A percentile compares a stretch with the other conserved stretches of the same genome.
phyloP scores from a whole-genome alignment of 306 rosid species.

The Ziziphus jujuba region DNA sequence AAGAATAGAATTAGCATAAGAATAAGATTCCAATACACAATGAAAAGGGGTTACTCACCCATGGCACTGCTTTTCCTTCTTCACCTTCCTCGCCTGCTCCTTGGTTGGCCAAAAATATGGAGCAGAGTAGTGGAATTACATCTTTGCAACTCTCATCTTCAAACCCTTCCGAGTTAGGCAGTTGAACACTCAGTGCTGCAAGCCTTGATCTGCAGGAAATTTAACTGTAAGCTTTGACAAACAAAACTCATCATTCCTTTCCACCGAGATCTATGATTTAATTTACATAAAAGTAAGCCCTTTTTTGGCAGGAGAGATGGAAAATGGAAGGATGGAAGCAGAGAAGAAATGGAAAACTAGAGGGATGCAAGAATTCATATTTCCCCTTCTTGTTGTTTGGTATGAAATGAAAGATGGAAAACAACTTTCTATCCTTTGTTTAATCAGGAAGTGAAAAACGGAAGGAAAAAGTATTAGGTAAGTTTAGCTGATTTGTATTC shows the following conservation, averaged over 20 bases:
- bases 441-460: no score
- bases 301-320: no score
- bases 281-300: no score
- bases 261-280: neutral
- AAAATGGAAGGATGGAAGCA: no score
- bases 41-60: conserved; percentile 52
- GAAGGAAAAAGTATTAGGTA: no score
- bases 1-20: neutral
- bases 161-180: conserved; percentile 43
- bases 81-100: conserved; percentile 72
- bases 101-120: conserved; percentile 90
- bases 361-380: no score
- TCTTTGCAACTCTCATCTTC: conserved; percentile 52
- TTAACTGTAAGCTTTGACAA: neutral
- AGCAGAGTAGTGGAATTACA: conserved; percentile 60
- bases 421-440: no score
- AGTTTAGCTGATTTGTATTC: no score
- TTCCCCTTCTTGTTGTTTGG: no score
- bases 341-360: no score
- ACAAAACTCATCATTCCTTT: neutral
- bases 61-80: conserved; percentile 47
- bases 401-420: no score
- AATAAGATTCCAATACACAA: neutral
- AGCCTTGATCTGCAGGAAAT: conserved; percentile 48
- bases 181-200: conserved; percentile 48